Evolutionary conservation across 2,329 filamentous ascomycete species (phyloP).

Genomic region (Colletotrichum orbiculare): DNA sequence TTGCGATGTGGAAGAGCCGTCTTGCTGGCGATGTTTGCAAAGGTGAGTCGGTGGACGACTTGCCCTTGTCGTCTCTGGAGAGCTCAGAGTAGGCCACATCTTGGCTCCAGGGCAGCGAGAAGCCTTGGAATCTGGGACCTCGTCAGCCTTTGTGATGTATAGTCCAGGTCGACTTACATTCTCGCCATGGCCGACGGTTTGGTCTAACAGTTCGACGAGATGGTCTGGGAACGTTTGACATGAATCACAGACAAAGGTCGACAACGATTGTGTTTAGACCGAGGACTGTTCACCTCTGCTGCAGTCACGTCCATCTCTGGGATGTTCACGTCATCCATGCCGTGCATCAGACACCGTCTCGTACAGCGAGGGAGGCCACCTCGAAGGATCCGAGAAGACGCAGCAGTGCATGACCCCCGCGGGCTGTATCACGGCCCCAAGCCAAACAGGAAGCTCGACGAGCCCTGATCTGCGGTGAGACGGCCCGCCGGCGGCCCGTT

Average conservation of each 20-base stretch:
- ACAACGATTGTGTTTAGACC: too few relatives aligned
- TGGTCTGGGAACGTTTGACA: too few relatives aligned
- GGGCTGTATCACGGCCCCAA: too few relatives aligned
- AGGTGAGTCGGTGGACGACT: not conserved
- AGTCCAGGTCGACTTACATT: not conserved
- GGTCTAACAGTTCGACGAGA: too few relatives aligned
- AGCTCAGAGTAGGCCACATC: not conserved
- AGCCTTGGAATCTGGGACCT: not conserved
- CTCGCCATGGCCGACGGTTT: not conserved
- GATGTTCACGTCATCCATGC: too few relatives aligned
- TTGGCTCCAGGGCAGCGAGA: not conserved
- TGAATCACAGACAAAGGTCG: too few relatives aligned
- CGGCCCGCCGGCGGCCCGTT: constrained; percentile 17
- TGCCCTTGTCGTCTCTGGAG: not conserved
- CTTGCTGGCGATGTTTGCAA: accelerated
- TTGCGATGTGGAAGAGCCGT: too few relatives aligned
- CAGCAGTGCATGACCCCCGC: not conserved
- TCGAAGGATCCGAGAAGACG: too few relatives aligned
- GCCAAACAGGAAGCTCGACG: not conserved
- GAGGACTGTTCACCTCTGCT: too few relatives aligned
- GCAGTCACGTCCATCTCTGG: too few relatives aligned
- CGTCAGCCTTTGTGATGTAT: not conserved
- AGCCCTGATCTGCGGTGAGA: not conserved
- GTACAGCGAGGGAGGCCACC: too few relatives aligned
- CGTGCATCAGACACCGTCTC: too few relatives aligned